phyloP scores from a whole-genome alignment of 768 basidiomycete species.

The Tricholoma bakamatsutake region DNA sequence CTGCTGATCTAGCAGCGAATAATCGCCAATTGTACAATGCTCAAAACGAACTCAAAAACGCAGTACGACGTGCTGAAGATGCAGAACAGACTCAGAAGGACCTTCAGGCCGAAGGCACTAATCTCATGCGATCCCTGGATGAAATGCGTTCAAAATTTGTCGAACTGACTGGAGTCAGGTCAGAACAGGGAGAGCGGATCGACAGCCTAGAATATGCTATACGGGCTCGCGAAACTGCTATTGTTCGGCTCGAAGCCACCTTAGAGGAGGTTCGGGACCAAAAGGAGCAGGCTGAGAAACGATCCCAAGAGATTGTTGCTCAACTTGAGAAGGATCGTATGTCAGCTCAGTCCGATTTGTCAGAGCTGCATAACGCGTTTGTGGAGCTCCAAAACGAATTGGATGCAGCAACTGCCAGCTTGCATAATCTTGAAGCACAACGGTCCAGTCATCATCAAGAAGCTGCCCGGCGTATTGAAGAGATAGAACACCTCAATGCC shows the following conservation, averaged over 20 bases:
- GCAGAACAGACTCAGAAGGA: slow-evolving; percentile 67
- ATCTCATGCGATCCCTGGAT: slow-evolving; percentile 73
- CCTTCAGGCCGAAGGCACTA: slow-evolving; percentile 73
- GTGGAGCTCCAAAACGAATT: slow-evolving; percentile 58
- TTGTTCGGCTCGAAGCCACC: slow-evolving; percentile 55
- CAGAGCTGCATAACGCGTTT: slow-evolving; percentile 60
- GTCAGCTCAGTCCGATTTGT: slow-evolving; percentile 41
- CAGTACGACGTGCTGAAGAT: slow-evolving; percentile 65
- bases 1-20: slow-evolving; percentile 45
- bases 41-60: slow-evolving; percentile 61
- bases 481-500: slow-evolving; percentile 48
- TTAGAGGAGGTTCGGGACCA: slow-evolving; percentile 51
- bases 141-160: slow-evolving; percentile 85
- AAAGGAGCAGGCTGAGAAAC: slow-evolving; percentile 38
- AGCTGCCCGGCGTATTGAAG: slow-evolving; percentile 46
- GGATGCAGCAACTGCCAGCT: slow-evolving; percentile 43
- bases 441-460: slow-evolving; percentile 55
- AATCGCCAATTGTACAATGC: slow-evolving; percentile 52
- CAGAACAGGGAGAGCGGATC: slow-evolving; percentile 62
- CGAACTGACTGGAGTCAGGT: slow-evolving; percentile 66
- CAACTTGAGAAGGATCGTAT: slow-evolving; percentile 49
- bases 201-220: slow-evolving; percentile 50
- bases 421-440: slow-evolving; percentile 59
- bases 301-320: slow-evolving; percentile 37
- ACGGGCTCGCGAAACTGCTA: slow-evolving; percentile 48